Evolutionary conservation across 2,329 filamentous ascomycete species (phyloP).

Genomic region (Triangularia verruculosa): DNA sequence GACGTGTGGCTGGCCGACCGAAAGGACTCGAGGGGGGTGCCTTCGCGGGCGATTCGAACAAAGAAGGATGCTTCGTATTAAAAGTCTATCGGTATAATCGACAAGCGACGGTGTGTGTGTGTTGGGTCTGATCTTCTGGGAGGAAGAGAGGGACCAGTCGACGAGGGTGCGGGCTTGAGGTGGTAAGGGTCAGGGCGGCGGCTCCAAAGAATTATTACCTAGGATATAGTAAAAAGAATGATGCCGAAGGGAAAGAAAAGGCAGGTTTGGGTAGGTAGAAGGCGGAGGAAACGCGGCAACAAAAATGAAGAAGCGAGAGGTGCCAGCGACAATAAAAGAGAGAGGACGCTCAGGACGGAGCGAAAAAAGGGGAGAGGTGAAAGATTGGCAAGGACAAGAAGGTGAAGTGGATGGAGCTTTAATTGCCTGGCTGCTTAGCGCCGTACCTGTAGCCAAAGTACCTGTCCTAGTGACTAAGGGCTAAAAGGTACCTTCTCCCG

Average conservation of each 20-base stretch:
- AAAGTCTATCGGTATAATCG: conserved; percentile 23
- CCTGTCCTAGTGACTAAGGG: conserved; percentile 15
- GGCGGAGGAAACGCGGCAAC: conserved; percentile 17
- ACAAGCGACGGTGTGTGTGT: too few relatives aligned
- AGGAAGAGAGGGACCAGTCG: conserved; percentile 22
- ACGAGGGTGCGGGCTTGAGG: conserved; percentile 6
- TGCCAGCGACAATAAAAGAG: conserved; percentile 23
- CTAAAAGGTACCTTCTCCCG: not conserved
- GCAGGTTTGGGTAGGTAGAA: conserved; percentile 9
- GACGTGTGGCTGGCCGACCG: conserved; percentile 15
- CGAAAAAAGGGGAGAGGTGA: conserved; percentile 24
- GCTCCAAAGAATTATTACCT: conserved; percentile 19
- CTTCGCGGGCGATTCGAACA: conserved; percentile 14
- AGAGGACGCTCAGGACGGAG: conserved; percentile 26
- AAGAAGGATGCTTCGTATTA: conserved; percentile 25
- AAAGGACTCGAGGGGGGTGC: not conserved
- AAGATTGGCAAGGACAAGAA: conserved; percentile 15
- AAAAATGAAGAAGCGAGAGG: conserved; percentile 24
- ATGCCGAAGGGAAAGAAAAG: conserved; percentile 21
- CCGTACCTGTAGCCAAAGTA: conserved; percentile 16
- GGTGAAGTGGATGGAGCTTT: conserved; percentile 22
- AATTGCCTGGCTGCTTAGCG: conserved; percentile 19
- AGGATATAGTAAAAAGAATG: conserved; percentile 24
- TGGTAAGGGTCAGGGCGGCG: conserved; percentile 1
- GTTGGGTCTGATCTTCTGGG: too few relatives aligned